Percentiles rank a stretch among this genome's conserved stretches.
phyloP scores from a whole-genome alignment of 2,329 filamentous ascomycete genomes.

The Penicillium nordicum region DNA sequence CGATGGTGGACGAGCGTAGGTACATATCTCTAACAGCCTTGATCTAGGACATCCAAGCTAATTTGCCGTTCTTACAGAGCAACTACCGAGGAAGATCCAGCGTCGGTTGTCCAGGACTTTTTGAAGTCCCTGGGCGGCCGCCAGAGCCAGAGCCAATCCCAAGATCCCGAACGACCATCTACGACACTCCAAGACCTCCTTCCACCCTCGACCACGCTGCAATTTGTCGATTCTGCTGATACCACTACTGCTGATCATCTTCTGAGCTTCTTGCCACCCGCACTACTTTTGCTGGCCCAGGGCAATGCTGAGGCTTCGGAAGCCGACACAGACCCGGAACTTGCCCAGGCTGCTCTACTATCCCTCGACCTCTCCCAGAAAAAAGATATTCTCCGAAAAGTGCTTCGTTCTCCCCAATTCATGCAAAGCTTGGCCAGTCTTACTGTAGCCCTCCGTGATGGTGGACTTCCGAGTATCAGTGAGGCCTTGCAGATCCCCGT shows the following conservation, averaged over 20 bases:
- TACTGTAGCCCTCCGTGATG: constrained; percentile 83
- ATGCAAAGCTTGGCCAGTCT: constrained; percentile 79
- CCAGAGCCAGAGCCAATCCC: constrained; percentile 45
- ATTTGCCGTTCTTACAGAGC: constrained; percentile 49
- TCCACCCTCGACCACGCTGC: constrained; percentile 70
- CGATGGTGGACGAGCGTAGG: constrained; percentile 99
- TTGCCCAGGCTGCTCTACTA: constrained; percentile 68
- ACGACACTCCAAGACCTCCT: constrained; percentile 85
- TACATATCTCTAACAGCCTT: constrained; percentile 49
- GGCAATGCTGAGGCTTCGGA: constrained; percentile 60
- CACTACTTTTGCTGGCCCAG: constrained; percentile 72
- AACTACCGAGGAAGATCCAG: constrained; percentile 64
- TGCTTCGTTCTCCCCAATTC: constrained; percentile 86
- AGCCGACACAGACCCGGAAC: constrained; percentile 65
- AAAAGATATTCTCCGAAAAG: constrained; percentile 72
- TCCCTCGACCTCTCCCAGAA: constrained; percentile 74
- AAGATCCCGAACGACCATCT: constrained; percentile 61
- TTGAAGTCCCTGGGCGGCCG: constrained; percentile 70
- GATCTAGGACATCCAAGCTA: constrained; percentile 13
- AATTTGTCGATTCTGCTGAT: constrained; percentile 68
- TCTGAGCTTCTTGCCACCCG: constrained; percentile 72
- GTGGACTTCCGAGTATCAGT: constrained; percentile 82
- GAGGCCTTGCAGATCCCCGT: constrained; percentile 80
- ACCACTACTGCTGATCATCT: constrained; percentile 66
- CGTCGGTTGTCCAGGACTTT: constrained; percentile 80